Conservation (phyloP, 2,329 filamentous ascomycete species). For the Colletotrichum higginsianum region DNA sequence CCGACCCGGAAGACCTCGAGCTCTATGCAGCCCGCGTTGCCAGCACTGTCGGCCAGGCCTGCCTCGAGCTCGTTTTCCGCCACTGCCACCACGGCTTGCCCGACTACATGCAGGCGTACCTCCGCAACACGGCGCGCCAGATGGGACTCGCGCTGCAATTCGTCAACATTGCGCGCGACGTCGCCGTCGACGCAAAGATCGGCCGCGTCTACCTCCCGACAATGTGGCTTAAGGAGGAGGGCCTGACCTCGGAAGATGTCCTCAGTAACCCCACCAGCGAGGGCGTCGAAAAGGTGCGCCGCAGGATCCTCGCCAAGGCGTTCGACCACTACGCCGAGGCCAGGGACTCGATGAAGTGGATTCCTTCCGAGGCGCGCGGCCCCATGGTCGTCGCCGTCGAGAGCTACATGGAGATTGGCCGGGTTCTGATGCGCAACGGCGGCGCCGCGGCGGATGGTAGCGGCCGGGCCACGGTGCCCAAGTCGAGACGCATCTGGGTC, state of each 20-base stretch:
- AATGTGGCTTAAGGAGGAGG: conserved; percentile 73
- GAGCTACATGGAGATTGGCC: conserved; percentile 83
- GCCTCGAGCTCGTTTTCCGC: conserved; percentile 76
- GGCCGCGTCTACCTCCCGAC: conserved; percentile 78
- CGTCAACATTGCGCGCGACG: conserved; percentile 82
- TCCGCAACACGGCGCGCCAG: conserved; percentile 70
- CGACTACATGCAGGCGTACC: conserved; percentile 52
- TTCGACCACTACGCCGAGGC: conserved; percentile 72
- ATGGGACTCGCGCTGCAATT: conserved; percentile 86
- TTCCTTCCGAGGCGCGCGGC: conserved; percentile 73
- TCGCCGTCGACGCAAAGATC: conserved; percentile 76
- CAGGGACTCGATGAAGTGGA: conserved; percentile 69
- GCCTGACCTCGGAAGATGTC: conserved; percentile 68
- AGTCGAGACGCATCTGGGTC: conserved; percentile 64
- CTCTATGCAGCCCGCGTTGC: conserved; percentile 78
- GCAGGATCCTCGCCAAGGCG: conserved; percentile 70
- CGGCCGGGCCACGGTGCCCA: conserved; percentile 60
- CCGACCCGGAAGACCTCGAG: conserved; percentile 70
- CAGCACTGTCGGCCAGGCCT: conserved; percentile 79
- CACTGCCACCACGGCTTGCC: conserved; percentile 59
- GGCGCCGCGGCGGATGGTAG: conserved; percentile 29
- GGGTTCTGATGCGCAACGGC: conserved; percentile 62
- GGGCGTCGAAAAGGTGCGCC: conserved; percentile 65
- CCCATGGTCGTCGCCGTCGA: conserved; percentile 80
- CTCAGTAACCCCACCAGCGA: conserved; percentile 64